phyloP scores from a whole-genome alignment of 2,329 filamentous ascomycete genomes.

The Colletotrichum chlorophyti region DNA sequence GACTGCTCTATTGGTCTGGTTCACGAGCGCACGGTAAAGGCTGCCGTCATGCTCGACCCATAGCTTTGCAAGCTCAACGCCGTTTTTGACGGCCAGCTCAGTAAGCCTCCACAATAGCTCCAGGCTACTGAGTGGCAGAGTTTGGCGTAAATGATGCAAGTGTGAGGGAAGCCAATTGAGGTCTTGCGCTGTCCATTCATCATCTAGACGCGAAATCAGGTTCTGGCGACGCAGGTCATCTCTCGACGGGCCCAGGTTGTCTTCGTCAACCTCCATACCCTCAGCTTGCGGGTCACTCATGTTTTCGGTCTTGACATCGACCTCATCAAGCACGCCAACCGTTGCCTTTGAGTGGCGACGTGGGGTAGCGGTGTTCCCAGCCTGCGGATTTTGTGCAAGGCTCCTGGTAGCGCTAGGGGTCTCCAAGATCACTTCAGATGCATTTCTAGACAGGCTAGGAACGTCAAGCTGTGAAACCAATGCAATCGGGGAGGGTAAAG shows the following conservation, averaged over 20 bases:
- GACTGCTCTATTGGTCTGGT: neutral
- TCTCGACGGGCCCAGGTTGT: neutral
- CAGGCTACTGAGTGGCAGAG: conserved; percentile 10
- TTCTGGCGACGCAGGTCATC: neutral
- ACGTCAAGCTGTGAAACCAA: neutral
- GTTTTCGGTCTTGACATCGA: neutral
- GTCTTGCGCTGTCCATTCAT: neutral
- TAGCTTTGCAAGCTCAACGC: conserved; percentile 5
- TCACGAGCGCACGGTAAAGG: conserved; percentile 1
- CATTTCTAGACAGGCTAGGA: neutral
- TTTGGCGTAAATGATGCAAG: neutral
- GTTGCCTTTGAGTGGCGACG: neutral
- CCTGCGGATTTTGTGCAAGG: neutral
- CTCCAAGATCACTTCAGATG: neutral
- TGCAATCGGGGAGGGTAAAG: neutral
- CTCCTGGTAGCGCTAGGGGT: neutral
- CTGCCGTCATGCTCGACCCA: conserved; percentile 18
- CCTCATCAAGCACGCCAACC: no score
- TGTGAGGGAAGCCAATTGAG: conserved; percentile 19
- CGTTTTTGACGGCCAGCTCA: conserved; percentile 1
- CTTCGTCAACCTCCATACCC: neutral
- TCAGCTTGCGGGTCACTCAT: neutral
- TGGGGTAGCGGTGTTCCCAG: neutral
- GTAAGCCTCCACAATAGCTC: conserved; percentile 3
- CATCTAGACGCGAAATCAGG: neutral